These are phyloP conservation scores for Vigna trinervia DNA, from an alignment of 306 rosid genomes.

Conservation along the genomic window DNA sequence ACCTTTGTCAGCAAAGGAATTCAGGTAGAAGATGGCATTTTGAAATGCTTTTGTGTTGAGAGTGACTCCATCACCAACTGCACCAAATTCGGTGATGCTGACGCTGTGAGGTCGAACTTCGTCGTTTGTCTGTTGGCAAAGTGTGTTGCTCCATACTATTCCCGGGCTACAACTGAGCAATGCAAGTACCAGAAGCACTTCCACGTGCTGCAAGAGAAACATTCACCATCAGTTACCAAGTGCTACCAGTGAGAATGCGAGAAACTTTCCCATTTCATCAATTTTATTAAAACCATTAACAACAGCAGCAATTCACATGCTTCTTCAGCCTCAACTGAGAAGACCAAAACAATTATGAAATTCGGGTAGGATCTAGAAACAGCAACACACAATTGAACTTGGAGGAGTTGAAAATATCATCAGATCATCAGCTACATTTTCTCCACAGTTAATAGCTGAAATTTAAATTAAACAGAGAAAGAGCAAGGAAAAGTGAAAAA, in stretches of 20 bases:
- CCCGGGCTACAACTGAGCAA: constrained; percentile 62
- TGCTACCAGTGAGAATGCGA: not conserved
- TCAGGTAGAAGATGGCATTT: constrained; percentile 83
- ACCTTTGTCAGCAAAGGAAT: constrained; percentile 78
- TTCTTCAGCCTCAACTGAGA: constrained; percentile 2
- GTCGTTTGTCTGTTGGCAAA: constrained; percentile 58
- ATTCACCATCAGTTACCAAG: constrained; percentile 36
- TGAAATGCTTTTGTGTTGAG: constrained; percentile 86
- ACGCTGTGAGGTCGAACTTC: constrained; percentile 82
- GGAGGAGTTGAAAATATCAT: constrained; percentile 14
- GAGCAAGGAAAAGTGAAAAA: constrained; percentile 1
- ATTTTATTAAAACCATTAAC: constrained; percentile 25
- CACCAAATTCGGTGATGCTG: constrained; percentile 80
- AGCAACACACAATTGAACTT: not conserved
- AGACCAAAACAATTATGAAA: not conserved
- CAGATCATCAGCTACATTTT: constrained; percentile 45
- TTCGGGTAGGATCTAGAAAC: constrained; percentile 41
- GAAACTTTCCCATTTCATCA: constrained; percentile 33
- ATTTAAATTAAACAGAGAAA: not conserved
- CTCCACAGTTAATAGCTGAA: constrained; percentile 9
- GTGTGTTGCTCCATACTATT: constrained; percentile 66
- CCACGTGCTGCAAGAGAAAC: constrained; percentile 59
- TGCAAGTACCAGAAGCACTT: constrained; percentile 69
- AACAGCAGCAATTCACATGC: constrained; percentile 34
- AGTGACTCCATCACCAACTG: constrained; percentile 82